These are phyloP conservation scores for Candida buenavistaensis DNA, from an alignment of 1,139 yeast species.

Conservation along the genomic window DNA sequence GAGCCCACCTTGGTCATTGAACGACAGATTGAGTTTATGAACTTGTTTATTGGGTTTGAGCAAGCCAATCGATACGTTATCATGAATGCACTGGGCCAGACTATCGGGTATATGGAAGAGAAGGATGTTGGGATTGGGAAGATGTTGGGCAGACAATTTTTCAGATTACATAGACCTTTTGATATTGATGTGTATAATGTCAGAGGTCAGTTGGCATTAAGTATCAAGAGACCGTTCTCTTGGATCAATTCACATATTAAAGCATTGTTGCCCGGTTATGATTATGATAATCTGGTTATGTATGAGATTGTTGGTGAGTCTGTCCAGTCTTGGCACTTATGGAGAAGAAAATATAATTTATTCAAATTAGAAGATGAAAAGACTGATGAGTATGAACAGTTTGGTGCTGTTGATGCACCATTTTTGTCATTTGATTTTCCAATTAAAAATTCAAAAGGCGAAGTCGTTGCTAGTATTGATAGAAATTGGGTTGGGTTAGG, in stretches of 20 bases:
- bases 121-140: constrained; percentile 71
- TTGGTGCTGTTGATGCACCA: constrained; percentile 85
- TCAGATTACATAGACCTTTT: constrained; percentile 83
- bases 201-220: constrained; percentile 66
- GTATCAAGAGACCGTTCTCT: constrained; percentile 78
- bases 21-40: constrained; percentile 85
- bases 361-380: constrained; percentile 54
- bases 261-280: constrained; percentile 60
- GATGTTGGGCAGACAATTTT: constrained; percentile 75
- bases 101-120: constrained; percentile 79
- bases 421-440: constrained; percentile 87
- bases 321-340: constrained; percentile 89
- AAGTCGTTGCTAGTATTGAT: constrained; percentile 74
- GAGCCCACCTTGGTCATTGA: constrained; percentile 88
- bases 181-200: constrained; percentile 77
- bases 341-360: constrained; percentile 85
- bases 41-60: constrained; percentile 82
- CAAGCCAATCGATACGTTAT: constrained; percentile 82
- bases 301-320: constrained; percentile 75
- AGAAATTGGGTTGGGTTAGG: constrained; percentile 96
- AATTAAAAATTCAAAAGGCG: constrained; percentile 56
- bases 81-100: constrained; percentile 71
- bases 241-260: constrained; percentile 87
- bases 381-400: constrained; percentile 59
- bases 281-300: constrained; percentile 33